phyloP scores from a whole-genome alignment of 768 basidiomycete genomes.

The Mycena leptocephala region DNA sequence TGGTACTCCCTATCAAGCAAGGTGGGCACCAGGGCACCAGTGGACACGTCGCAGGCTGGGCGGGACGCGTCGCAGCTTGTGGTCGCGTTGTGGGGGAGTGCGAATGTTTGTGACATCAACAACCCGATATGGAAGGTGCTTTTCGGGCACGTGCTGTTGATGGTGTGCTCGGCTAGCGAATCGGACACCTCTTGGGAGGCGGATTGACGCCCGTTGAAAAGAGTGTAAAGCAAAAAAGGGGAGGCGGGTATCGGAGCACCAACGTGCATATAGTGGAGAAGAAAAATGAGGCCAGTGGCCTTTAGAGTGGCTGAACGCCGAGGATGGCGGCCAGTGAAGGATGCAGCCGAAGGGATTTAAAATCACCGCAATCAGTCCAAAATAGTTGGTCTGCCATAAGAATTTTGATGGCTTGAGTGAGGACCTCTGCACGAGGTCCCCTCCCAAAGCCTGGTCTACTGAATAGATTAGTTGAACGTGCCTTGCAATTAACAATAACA shows the following conservation, averaged over 20 bases:
- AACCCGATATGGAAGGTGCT: too few species aligned
- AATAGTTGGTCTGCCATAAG: not conserved
- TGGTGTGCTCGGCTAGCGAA: too few species aligned
- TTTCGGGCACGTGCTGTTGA: too few species aligned
- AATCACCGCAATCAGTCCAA: not conserved
- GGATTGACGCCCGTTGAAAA: constrained; percentile 2
- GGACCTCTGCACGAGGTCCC: not conserved
- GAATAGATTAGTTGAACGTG: not conserved
- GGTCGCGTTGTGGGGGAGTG: too few species aligned
- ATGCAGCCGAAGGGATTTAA: constrained; percentile 3
- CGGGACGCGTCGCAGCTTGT: too few species aligned
- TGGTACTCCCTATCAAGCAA: not conserved
- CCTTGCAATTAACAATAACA: not conserved
- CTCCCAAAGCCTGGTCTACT: constrained; percentile 2
- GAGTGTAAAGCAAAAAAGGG: not conserved
- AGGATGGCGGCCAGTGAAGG: not conserved
- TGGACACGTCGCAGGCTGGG: not conserved
- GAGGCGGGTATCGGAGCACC: not conserved
- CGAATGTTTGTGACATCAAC: too few species aligned
- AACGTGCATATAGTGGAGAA: not conserved
- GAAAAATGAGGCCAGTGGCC: not conserved
- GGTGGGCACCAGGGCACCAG: not conserved
- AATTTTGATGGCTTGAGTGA: not conserved
- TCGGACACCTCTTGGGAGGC: too few species aligned
- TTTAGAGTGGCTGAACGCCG: not conserved